Base-by-base conservation (phyloP, 192 early-diverging fungal species). In the Podila horticola region DNA sequence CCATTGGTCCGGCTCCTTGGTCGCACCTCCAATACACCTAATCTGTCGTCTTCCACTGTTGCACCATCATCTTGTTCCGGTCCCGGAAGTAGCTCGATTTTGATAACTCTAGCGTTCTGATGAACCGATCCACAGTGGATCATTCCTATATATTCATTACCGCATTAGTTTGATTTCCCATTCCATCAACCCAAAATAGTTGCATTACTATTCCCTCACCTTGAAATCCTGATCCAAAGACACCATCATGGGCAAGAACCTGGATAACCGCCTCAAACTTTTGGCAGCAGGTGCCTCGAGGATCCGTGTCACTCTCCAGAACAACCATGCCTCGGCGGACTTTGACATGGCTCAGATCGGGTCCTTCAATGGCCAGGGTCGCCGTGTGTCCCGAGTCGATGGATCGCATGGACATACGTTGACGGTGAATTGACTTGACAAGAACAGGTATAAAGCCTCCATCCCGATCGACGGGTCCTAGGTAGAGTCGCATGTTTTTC, bases 341-440 rank as follows among this genome's bases (percentile, higher is more conserved):
- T 84, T 90, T 92, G 38, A 89, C 88, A 59, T 86, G 87, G 49
- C 77, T 74, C 9, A 91, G 69, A 1, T 76, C 62, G 67, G 75
- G 58, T 1, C 76, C 71, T 58, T 88, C 79, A 33, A 97, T 83
- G 8, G 95, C 96, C 38, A 93, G 76, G 11, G 94, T 91, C 8
- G 92, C 94, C 26, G 93, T 93, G 29, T 94, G 92, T 7, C 95
- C 94, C 0, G 91, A 85, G 28, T 90, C 82, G 15, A 94, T 86
- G 10, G 87, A 85, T 24, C 88, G 86, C 55, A 92, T 88, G 0
- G 94, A 91, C 69, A 93, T 93, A 2, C 96, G 88, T 69, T 95
- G 92, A 8, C 93, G 89, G 51, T 97, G 95, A 31, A 96, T 94
- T 1, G 95, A 95, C 26, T 84, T 88, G 11, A 97, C 87, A 7